These are phyloP conservation scores for Salix suchowensis DNA, from an alignment of 345 rosid species.

Conservation along the genomic window DNA sequence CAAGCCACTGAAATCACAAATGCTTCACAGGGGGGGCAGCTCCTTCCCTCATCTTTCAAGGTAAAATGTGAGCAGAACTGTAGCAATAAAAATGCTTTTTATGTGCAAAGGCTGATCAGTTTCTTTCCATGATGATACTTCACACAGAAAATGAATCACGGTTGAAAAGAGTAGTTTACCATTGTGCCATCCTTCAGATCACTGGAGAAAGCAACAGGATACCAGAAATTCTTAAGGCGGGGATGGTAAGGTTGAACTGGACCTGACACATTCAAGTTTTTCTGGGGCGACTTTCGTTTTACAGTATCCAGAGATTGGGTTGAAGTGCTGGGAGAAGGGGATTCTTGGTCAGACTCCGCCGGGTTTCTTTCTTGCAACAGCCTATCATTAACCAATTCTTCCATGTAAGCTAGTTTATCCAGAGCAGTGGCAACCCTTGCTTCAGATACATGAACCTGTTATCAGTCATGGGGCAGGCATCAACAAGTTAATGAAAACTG, in stretches of 20 bases:
- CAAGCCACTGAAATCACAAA: neutral
- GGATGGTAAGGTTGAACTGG: conserved; percentile 78
- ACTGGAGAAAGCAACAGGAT: conserved; percentile 75
- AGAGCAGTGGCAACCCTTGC: conserved; percentile 89
- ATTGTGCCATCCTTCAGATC: conserved; percentile 84
- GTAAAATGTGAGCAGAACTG: neutral
- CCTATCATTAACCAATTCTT: conserved; percentile 73
- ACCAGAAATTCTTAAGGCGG: conserved; percentile 84
- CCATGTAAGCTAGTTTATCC: conserved; percentile 95
- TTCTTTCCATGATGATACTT: neutral
- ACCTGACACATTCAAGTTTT: conserved; percentile 84
- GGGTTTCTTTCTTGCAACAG: conserved; percentile 58
- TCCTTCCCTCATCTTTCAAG: neutral
- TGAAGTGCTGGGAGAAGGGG: conserved; percentile 47
- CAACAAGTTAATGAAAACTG: conserved; percentile 8
- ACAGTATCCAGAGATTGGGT: conserved; percentile 33
- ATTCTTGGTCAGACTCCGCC: conserved; percentile 36
- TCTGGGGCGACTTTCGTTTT: conserved; percentile 45
- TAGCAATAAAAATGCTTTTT: neutral
- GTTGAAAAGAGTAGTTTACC: conserved; percentile 42
- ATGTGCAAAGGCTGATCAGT: neutral
- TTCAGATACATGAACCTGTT: conserved; percentile 95
- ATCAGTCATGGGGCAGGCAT: conserved; percentile 13
- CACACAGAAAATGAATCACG: neutral
- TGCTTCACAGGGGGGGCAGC: neutral